Evolutionary conservation across 306 rosid species (phyloP).

Genomic region (Cucurbita moschata): DNA sequence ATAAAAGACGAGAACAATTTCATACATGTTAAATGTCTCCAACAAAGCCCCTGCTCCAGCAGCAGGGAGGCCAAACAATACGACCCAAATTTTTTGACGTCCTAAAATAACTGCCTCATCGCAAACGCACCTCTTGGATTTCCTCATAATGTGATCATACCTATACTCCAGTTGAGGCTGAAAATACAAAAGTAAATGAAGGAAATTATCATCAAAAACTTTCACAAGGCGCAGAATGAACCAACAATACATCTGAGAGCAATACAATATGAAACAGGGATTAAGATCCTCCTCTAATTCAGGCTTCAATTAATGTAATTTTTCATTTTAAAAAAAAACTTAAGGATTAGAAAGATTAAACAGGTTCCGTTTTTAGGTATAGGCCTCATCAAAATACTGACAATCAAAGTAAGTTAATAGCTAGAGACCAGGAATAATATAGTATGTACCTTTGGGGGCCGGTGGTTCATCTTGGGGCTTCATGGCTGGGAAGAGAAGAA

Average conservation of each 20-base stretch:
- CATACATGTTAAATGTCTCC: neutral
- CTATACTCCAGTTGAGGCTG: constrained; percentile 4
- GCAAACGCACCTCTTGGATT: neutral
- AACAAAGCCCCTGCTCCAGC: neutral
- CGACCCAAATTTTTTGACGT: neutral
- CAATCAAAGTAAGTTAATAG: neutral
- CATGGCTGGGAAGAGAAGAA: constrained; percentile 92
- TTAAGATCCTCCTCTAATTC: neutral
- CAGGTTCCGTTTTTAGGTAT: neutral
- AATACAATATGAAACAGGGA: neutral
- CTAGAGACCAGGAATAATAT: neutral
- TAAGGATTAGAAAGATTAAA: no score
- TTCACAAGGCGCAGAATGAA: neutral
- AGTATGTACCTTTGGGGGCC: constrained; percentile 19
- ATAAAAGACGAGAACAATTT: neutral
- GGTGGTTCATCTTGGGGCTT: constrained; percentile 64
- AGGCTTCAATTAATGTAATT: neutral
- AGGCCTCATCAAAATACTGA: neutral
- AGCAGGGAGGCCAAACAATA: neutral
- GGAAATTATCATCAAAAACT: neutral
- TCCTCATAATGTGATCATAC: neutral
- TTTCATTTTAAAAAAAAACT: neutral
- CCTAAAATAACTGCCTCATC: neutral
- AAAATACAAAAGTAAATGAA: neutral
- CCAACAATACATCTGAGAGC: neutral